Evolutionary conservation across 345 rosid genomes (phyloP).

Genomic region (Populus alba): DNA sequence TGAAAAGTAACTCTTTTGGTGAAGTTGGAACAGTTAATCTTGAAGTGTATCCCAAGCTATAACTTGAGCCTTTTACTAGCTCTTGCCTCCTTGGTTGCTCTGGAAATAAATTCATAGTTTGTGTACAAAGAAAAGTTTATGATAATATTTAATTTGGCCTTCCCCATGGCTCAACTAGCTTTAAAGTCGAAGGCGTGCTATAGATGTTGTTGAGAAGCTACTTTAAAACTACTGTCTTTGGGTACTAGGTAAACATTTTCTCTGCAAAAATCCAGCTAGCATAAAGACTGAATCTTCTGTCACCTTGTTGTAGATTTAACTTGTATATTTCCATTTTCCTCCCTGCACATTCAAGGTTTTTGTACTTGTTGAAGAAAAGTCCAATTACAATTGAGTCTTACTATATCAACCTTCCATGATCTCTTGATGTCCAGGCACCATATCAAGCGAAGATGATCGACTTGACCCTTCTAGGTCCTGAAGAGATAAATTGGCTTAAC

Average conservation of each 20-base stretch:
- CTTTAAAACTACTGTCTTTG: neutral
- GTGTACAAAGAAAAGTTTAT: too few species aligned
- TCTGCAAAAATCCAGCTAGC: neutral
- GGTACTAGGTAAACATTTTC: too few species aligned
- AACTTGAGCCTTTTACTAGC: too few species aligned
- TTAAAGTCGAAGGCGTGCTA: neutral
- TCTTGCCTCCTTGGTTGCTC: too few species aligned
- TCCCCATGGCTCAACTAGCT: too few species aligned
- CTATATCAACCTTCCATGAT: neutral
- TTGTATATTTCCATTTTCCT: neutral
- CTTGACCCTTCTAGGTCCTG: conserved; percentile 44
- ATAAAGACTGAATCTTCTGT: neutral
- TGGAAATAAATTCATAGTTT: too few species aligned
- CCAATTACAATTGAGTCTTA: neutral
- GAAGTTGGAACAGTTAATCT: too few species aligned
- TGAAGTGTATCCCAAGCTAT: too few species aligned
- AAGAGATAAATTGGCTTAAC: conserved; percentile 79
- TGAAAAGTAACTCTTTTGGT: too few species aligned
- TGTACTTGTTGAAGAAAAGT: neutral
- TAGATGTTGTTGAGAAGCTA: neutral
- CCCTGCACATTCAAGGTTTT: neutral
- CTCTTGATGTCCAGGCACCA: conserved; percentile 49
- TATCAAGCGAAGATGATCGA: conserved; percentile 85
- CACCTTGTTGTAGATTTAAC: neutral
- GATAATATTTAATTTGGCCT: too few species aligned